Conservation (phyloP, 179 eudicot species). For the Spergularia azorica region DNA sequence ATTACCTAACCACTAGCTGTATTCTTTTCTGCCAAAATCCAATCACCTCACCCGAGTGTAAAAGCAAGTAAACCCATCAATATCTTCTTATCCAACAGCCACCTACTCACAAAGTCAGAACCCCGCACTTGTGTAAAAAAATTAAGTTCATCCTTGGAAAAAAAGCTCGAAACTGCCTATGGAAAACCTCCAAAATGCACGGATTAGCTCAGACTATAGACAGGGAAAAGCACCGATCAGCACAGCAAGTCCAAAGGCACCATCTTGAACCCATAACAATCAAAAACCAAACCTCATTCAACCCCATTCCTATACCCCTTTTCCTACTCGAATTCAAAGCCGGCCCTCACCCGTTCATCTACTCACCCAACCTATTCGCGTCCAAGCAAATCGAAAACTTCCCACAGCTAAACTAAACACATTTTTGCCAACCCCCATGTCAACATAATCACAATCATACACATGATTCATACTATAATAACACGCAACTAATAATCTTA, state of each 20-base stretch:
- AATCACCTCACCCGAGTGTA: not conserved
- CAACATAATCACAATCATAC: not conserved
- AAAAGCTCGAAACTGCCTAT: not conserved
- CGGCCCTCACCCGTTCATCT: not conserved
- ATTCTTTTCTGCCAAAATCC: not conserved
- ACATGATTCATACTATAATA: not conserved
- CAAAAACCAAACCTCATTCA: not conserved
- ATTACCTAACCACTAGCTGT: not conserved
- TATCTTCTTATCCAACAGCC: not conserved
- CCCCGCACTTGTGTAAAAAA: not conserved
- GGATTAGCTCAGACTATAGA: not conserved
- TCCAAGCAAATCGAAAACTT: not conserved
- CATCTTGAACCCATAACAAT: not conserved
- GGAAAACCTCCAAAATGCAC: no score
- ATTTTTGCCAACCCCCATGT: not conserved
- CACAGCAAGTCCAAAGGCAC: not conserved
- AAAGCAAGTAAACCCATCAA: not conserved
- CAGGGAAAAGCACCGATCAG: not conserved
- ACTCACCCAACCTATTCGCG: not conserved
- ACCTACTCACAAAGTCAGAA: not conserved
- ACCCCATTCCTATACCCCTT: not conserved
- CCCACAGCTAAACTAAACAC: not conserved
- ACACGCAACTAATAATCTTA: conserved; percentile 1
- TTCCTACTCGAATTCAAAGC: not conserved
- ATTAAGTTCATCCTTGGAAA: not conserved